Evolutionary conservation across 129 eudicot species (phyloP), one percentile per base, ranked within the genome.

Genomic region (Erigeron canadensis): DNA sequence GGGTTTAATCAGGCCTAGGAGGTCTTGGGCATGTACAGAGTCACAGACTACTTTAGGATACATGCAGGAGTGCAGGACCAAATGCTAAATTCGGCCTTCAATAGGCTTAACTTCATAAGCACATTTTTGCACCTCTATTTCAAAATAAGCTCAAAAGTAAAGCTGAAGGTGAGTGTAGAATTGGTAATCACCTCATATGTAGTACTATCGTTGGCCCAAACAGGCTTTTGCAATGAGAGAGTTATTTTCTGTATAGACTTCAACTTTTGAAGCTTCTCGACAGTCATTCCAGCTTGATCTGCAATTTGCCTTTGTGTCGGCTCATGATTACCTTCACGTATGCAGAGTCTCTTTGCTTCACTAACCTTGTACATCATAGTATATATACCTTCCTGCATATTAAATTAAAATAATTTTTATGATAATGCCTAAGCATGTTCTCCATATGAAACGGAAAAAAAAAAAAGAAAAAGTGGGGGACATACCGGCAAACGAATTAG

Each of bases 401-500:
- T 15, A 68, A 60, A 67, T 16, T 43, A 57, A 57, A n/a, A 39
- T 13, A 17, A n/a, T n/a, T 18, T 2, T 45, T 4, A 2, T 11
- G n/a, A 21, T 9, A 7, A 69, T 10, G 13, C 21, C 42, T 17
- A 23, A 70, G 13, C 18, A 40, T 12, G 10, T 40, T 42, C 13
- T 34, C 15, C 53, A 8, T 17, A 15, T 54, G 39, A 8, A 69
- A 70, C 15, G 5, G 15, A 44, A 73, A 3, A 55, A n/a, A 53
- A 73, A 53, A 58, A 46, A 18, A 73, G n/a, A n/a, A n/a, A n/a
- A n/a, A n/a, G n/a, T n/a, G n/a, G n/a, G n/a, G 9, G 7, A 51
- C 76, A 67, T 88, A 95, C 99, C 0, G 99, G 99, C 83, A 95
- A 75, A 74, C 97, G 97, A 43, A 95, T 86, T 41, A 85, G 86